Evolutionary conservation across 495 filamentous ascomycete species (phyloP), one percentile per base, ranked within the genome.

Genomic region (Penicillium cinerascens): DNA sequence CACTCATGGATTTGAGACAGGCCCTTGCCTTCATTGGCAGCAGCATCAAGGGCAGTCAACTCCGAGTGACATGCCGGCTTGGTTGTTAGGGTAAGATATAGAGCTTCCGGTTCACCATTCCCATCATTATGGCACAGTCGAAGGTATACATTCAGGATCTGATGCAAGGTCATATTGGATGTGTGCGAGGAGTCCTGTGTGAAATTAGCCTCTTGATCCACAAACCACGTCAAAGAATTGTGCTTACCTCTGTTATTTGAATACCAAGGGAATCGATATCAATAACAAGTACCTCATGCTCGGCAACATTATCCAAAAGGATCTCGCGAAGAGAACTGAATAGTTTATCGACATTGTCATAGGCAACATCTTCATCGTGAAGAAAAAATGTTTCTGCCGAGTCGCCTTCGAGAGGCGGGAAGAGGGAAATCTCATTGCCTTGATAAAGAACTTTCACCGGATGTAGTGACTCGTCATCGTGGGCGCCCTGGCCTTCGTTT

Each of bases 331-430:
- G 80, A 27, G 80, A 80, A 37, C 73, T 61, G 44, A 96, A 76
- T 18, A 96, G 73, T 27, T 79, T 73, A 20, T 68, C 64, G 23
- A 96, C 68, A 15, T 73, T 73, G 17, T 78, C 62, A 42, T 83
- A 77, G 15, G 84, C 75, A 1, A 87, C 70, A 20, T 75, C 72
- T 54, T 82, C 77, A 58, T 92, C 85, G 50, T 83, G 75, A 11
- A 96, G 78, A 46, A 95, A 88, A 58, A 82, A 95, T 9, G 81
- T 80, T 42, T 88, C 83, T 0, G 84, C 76, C 47, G 82, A 81
- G 54, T 88, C 83, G 35, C 81, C 77, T 51, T 82, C 75, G 18
- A 76, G 69, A 21, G 81, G 82, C 29, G 86, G 84, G 54, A 93
- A 89, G 7, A 95, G 72, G 11, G 81, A 81, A 44, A 91, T 90